These are phyloP conservation scores for Aspergillus versicolor DNA, from an alignment of 2,329 filamentous ascomycete genomes.

Conservation along the genomic window DNA sequence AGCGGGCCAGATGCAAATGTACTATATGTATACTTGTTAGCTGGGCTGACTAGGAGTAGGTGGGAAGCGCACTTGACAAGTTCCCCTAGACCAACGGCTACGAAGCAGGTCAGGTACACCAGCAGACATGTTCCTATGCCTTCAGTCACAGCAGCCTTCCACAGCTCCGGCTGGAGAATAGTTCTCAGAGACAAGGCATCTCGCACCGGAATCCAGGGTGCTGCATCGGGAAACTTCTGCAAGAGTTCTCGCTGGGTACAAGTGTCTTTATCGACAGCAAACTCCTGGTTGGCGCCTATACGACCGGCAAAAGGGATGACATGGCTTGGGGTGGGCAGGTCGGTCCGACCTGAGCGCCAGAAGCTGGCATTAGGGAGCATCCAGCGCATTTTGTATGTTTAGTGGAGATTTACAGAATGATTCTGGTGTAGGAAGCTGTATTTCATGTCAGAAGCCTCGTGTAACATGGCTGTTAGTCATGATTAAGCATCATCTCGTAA, in stretches of 20 bases:
- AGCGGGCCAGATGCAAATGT: not conserved
- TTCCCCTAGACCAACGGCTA: constrained; percentile 13
- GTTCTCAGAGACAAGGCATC: constrained; percentile 37
- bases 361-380: not conserved
- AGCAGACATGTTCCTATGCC: constrained; percentile 28
- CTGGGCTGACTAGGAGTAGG: not conserved
- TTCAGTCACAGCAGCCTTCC: constrained; percentile 44
- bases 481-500: not conserved
- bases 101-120: constrained; percentile 25
- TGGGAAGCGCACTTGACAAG: not conserved
- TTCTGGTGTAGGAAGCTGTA: no score
- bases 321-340: not conserved
- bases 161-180: constrained; percentile 36
- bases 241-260: constrained; percentile 22
- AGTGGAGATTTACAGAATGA: no score
- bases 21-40: not conserved
- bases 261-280: constrained; percentile 21
- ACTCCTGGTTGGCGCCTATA: constrained; percentile 13
- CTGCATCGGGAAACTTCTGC: constrained; percentile 40
- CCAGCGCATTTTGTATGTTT: not conserved
- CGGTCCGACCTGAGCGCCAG: not conserved
- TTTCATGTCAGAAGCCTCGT: no score
- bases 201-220: constrained; percentile 28
- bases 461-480: not conserved
- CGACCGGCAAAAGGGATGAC: constrained; percentile 10